Evolutionary conservation across 768 basidiomycete species (phyloP).

Genomic region (Grammothele lineata): DNA sequence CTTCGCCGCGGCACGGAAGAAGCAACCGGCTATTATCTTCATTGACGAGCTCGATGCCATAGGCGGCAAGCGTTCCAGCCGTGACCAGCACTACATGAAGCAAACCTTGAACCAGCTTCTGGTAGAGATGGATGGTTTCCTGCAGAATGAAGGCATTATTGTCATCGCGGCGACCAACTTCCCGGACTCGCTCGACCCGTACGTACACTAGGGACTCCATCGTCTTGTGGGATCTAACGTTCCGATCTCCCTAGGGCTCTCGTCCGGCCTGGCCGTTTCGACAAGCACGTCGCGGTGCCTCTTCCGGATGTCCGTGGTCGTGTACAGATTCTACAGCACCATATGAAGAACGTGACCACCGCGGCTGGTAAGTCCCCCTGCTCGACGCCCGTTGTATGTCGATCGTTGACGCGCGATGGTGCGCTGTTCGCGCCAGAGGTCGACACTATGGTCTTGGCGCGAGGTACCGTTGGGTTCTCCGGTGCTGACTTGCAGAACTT

Average conservation of each 20-base stretch:
- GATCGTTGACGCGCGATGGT: constrained; percentile 6
- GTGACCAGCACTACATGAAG: constrained; percentile 87
- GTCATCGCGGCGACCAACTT: constrained; percentile 98
- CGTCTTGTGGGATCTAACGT: not conserved
- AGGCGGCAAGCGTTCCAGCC: constrained; percentile 79
- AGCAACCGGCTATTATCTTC: constrained; percentile 96
- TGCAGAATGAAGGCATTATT: constrained; percentile 89
- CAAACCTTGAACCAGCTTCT: constrained; percentile 95
- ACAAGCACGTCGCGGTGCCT: constrained; percentile 87
- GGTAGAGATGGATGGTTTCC: constrained; percentile 97
- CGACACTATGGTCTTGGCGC: constrained; percentile 83
- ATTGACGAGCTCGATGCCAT: constrained; percentile 96
- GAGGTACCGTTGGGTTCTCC: constrained; percentile 94
- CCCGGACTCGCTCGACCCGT: constrained; percentile 90
- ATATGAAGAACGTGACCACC: constrained; percentile 76
- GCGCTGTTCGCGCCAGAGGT: constrained; percentile 44
- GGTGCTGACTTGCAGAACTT: constrained; percentile 97
- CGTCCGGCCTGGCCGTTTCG: constrained; percentile 94
- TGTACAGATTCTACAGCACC: constrained; percentile 88
- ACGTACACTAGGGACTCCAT: constrained; percentile 31
- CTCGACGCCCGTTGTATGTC: not conserved
- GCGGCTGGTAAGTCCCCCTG: constrained; percentile 41
- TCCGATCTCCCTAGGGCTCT: constrained; percentile 57
- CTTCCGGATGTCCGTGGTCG: constrained; percentile 94
- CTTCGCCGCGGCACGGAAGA: constrained; percentile 90